Conservation (phyloP, 2,329 filamentous ascomycete genomes). For the Hymenoscyphus repandus region DNA sequence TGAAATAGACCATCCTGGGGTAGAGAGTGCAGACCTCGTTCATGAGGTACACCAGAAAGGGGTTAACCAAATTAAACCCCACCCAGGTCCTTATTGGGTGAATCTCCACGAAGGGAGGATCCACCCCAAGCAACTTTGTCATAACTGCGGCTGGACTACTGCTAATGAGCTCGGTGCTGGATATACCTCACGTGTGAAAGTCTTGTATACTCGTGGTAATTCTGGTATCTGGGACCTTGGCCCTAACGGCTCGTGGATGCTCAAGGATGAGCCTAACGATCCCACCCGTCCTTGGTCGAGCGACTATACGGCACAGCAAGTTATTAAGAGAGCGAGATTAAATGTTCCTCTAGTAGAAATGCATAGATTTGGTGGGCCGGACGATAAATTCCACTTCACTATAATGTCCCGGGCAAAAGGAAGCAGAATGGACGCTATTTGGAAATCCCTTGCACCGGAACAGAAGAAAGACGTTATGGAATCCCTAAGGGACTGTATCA, state of each 20-base stretch:
- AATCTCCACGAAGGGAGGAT: not conserved
- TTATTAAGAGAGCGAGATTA: slow-evolving; percentile 1
- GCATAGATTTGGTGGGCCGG: slow-evolving; percentile 3
- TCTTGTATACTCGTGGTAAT: not conserved
- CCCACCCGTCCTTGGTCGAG: not conserved
- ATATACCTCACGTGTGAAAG: slow-evolving; percentile 10
- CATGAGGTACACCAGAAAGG: not conserved
- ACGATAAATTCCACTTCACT: slow-evolving; percentile 9
- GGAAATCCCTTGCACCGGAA: not conserved
- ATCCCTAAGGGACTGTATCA: not conserved
- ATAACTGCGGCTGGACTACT: slow-evolving; percentile 6
- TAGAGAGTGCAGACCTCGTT: slow-evolving; percentile 4
- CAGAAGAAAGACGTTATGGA: not conserved
- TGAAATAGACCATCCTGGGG: slow-evolving; percentile 7
- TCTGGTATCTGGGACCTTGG: slow-evolving; percentile 7
- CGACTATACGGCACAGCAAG: slow-evolving; percentile 1
- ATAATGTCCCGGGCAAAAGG: slow-evolving; percentile 9
- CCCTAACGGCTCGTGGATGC: slow-evolving; percentile 7
- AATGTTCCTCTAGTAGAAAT: slow-evolving; percentile 8
- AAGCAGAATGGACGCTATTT: not conserved
- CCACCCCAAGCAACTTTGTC: not conserved
- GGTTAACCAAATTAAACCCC: not conserved
- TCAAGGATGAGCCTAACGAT: slow-evolving; percentile 5
- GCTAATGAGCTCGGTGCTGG: not conserved
- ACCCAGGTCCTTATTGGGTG: not conserved